These are phyloP conservation scores for Oryza rufipogon DNA, from an alignment of 176 grass and related monocot species.

Conservation along the genomic window DNA sequence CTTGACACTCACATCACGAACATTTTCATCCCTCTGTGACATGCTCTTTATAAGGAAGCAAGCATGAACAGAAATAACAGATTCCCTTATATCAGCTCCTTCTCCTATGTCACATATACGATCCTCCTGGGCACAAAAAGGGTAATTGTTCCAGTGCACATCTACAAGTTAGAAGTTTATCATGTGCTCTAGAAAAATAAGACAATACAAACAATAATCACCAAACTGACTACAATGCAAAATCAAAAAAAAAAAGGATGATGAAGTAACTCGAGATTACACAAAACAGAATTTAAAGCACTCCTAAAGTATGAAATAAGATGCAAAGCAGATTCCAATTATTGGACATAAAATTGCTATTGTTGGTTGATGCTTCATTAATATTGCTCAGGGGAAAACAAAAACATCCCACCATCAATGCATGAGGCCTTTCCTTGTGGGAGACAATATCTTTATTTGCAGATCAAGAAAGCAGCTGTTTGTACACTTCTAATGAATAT, in stretches of 20 bases:
- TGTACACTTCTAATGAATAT: background rate
- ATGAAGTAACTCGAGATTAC: conserved; percentile 25
- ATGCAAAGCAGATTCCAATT: conserved; percentile 17
- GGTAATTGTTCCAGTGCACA: conserved; percentile 26
- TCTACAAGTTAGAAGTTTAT: conserved; percentile 30
- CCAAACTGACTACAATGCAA: conserved; percentile 15
- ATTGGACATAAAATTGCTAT: background rate
- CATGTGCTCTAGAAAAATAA: conserved; percentile 11
- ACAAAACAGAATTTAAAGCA: background rate
- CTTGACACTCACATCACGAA: conserved; percentile 94
- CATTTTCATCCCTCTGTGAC: conserved; percentile 95
- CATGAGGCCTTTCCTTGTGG: conserved; percentile 30
- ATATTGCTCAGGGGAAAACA: conserved; percentile 32
- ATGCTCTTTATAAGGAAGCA: conserved; percentile 98
- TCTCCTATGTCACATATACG: conserved; percentile 90
- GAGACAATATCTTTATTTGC: conserved; percentile 2
- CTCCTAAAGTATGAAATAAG: conserved; percentile 9
- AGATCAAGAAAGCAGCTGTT: conserved; percentile 8
- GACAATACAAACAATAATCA: conserved; percentile 4
- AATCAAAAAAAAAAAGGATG: conserved; percentile 1
- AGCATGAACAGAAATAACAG: conserved; percentile 78
- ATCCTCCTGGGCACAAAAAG: conserved; percentile 70
- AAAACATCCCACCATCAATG: conserved; percentile 18
- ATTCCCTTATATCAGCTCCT: conserved; percentile 85
- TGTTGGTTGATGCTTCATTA: conserved; percentile 11